phyloP scores from a whole-genome alignment of 2,329 filamentous ascomycete species.

The Ophiostoma angusticollis region DNA sequence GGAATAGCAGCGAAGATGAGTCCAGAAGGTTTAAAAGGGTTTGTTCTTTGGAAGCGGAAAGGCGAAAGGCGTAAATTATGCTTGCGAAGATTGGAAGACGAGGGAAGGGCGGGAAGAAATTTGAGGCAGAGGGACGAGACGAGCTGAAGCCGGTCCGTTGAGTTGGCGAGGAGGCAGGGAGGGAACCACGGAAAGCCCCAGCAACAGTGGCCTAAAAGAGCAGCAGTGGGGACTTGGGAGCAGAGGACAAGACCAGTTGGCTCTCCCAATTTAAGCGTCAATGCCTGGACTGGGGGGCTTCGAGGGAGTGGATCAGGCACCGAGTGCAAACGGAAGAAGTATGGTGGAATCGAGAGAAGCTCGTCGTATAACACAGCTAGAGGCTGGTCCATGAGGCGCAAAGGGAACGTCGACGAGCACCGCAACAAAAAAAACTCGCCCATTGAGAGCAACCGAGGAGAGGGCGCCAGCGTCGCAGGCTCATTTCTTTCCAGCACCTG shows the following conservation, averaged over 20 bases:
- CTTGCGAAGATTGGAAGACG: background rate
- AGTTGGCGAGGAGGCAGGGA: slow-evolving; percentile 1
- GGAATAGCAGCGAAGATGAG: background rate
- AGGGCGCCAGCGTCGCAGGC: too few species aligned
- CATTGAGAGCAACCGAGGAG: too few species aligned
- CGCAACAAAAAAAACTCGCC: too few species aligned
- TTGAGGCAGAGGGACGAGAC: slow-evolving; percentile 1
- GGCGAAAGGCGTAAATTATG: background rate
- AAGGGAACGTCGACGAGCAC: too few species aligned
- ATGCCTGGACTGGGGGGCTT: slow-evolving; percentile 3
- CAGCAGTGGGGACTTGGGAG: slow-evolving; percentile 2
- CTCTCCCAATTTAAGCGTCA: slow-evolving; percentile 7
- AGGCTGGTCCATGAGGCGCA: too few species aligned
- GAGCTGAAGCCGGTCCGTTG: slow-evolving; percentile 1
- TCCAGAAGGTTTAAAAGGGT: background rate
- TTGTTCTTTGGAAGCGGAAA: background rate
- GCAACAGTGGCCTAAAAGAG: slow-evolving; percentile 6
- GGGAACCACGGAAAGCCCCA: slow-evolving; percentile 5
- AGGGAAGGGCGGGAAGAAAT: slow-evolving; percentile 1
- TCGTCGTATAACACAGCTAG: too few species aligned
- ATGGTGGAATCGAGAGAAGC: too few species aligned
- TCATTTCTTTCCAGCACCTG: too few species aligned
- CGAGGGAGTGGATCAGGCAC: background rate
- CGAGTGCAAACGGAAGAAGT: background rate
- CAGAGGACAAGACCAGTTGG: too few species aligned